Base-by-base conservation (phyloP, 2,329 filamentous ascomycete genomes). In the Colletotrichum sp. region DNA sequence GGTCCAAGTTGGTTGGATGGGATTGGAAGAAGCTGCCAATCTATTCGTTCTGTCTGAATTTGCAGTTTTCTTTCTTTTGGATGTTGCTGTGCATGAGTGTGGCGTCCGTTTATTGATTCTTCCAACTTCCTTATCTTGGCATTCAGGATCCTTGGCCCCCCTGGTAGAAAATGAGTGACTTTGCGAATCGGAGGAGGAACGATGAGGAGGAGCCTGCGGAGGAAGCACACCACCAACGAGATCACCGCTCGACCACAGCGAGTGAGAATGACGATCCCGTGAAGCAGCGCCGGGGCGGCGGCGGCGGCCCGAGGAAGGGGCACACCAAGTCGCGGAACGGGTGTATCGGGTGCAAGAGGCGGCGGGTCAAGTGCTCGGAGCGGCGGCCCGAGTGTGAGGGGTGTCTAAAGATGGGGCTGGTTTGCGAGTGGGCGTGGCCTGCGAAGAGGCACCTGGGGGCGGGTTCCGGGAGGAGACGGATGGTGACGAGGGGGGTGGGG, bases 301-400 rank as follows among this genome's bases (percentile, higher is more conserved):
- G 32, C 80, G 79, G 5, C 83, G 81, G 84, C 6, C 83, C 83
- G 7, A 78, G 83, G 39, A 85, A 84, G 68, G 83, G 83, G 8
- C 83, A 85, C 57, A 84, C 79, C 63, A 83, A 85, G 62, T 84
- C 82, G 24, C 78, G 83, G n/a, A 78, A 78, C 12, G 84, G 83
- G 12, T 85, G 84, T 49, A 75, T 79, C 16, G 81, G 69, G 32
- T 85, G 83, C 72, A 84, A 84, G 77, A 77, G 79, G 52, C 79
- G 84, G 16, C 89, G 87, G 77, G 87, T 89, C 71, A 90, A 89
- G 80, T 88, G 87, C 77, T 81, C 82, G 34, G 83, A 87, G 72
- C 78, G 69, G 2, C 75, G 75, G 16, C 85, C 86, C 21, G 79
- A 82, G 24, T 87, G 86, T 75, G 78, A 79, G 26, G 79, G 82